phyloP scores from a whole-genome alignment of 768 basidiomycete species.

The Agaricus sinodeliciosus region DNA sequence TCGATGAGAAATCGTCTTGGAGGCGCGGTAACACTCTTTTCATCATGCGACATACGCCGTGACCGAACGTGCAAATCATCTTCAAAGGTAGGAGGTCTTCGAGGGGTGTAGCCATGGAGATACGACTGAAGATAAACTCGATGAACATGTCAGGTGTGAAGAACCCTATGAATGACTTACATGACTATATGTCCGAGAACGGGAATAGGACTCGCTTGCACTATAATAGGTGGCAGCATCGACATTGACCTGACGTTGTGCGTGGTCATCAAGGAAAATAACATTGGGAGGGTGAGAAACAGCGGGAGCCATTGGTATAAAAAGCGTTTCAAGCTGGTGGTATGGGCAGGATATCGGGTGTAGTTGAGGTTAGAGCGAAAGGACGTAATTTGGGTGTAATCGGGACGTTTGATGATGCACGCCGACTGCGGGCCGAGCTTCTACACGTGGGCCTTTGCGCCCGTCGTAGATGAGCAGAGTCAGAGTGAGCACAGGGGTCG shows the following conservation, averaged over 20 bases:
- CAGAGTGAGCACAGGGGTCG: background rate
- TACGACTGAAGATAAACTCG: conserved; percentile 44
- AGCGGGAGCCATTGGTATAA: conserved; percentile 51
- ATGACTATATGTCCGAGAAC: conserved; percentile 83
- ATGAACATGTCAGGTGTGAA: conserved; percentile 12
- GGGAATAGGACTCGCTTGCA: conserved; percentile 68
- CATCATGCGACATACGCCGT: conserved; percentile 88
- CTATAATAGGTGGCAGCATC: conserved; percentile 85
- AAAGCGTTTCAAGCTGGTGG: background rate
- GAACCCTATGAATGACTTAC: conserved; percentile 36
- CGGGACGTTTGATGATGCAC: background rate
- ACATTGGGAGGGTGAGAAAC: conserved; percentile 59
- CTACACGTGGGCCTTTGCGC: conserved; percentile 6
- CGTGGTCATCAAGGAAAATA: conserved; percentile 59
- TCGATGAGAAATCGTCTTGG: conserved; percentile 93
- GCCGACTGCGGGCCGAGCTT: conserved; percentile 3
- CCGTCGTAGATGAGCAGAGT: conserved; percentile 1
- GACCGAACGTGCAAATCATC: conserved; percentile 69
- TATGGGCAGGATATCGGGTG: conserved; percentile 9
- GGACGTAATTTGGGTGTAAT: conserved; percentile 1
- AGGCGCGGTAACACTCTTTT: conserved; percentile 73
- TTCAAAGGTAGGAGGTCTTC: conserved; percentile 64
- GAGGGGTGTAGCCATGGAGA: conserved; percentile 66
- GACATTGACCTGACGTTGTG: conserved; percentile 40
- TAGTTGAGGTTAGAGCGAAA: conserved; percentile 9